Percentiles rank a stretch among this genome's conserved stretches.
Conservation (phyloP, 164 flowering plant genomes). For the Pachysandra terminalis region DNA sequence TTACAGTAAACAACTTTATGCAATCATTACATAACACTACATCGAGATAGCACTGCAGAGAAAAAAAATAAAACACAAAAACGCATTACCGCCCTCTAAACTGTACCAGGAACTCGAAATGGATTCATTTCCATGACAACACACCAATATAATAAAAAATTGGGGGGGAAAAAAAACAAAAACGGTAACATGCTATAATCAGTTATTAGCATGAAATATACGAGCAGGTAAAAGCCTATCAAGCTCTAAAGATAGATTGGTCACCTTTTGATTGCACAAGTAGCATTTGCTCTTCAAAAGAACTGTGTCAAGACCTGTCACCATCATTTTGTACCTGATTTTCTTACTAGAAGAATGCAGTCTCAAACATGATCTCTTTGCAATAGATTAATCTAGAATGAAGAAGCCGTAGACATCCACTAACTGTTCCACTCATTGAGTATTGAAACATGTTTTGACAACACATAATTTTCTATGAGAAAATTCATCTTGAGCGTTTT, state of each 20-base stretch:
- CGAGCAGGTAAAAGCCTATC: background rate
- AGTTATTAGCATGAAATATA: background rate
- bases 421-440: background rate
- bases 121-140: background rate
- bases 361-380: background rate
- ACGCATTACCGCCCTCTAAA: too few species aligned
- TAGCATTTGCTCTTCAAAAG: slow-evolving; percentile 7
- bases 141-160: too few species aligned
- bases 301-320: slow-evolving; percentile 12
- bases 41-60: too few species aligned
- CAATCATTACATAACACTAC: too few species aligned
- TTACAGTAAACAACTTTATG: too few species aligned
- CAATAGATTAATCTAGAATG: background rate
- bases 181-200: background rate
- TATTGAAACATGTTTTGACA: background rate
- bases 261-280: slow-evolving; percentile 11
- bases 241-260: slow-evolving; percentile 12
- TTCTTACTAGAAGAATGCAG: slow-evolving; percentile 6
- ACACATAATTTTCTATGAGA: background rate
- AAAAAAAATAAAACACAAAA: too few species aligned
- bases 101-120: background rate
- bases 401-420: slow-evolving; percentile 1
- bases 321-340: slow-evolving; percentile 5
- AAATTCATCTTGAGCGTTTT: background rate
- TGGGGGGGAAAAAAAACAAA: background rate